Conservation (phyloP, 768 basidiomycete species). For the Xerocomellus dryophilus region DNA sequence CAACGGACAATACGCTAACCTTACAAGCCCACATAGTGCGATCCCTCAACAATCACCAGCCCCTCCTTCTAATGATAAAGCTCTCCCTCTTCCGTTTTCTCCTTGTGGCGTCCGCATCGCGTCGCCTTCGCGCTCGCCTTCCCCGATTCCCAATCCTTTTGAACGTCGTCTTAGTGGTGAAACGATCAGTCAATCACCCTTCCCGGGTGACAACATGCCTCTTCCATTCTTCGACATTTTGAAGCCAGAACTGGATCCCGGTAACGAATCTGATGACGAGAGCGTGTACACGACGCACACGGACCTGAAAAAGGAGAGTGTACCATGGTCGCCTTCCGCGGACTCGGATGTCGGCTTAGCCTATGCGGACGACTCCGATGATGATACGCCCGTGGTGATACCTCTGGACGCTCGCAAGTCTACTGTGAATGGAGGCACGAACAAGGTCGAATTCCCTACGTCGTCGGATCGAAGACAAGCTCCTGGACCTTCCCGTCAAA, state of each 20-base stretch:
- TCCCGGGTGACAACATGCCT: conserved; percentile 27
- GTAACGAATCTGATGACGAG: conserved; percentile 32
- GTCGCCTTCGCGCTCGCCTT: conserved; percentile 30
- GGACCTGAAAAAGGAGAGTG: conserved; percentile 20
- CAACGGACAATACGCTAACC: conserved; percentile 15
- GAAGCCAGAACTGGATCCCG: conserved; percentile 30
- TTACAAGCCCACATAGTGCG: conserved; percentile 23
- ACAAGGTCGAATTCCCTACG: conserved; percentile 36
- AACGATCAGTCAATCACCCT: conserved; percentile 26
- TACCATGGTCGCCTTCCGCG: conserved; percentile 26
- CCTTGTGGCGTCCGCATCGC: conserved; percentile 26
- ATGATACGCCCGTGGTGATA: conserved; percentile 33
- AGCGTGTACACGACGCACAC: conserved; percentile 35
- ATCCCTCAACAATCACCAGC: conserved; percentile 1
- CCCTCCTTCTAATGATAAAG: conserved; percentile 17
- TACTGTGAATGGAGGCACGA: conserved; percentile 2
- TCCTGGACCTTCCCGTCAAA: conserved; percentile 26
- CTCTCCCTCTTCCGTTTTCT: conserved; percentile 18
- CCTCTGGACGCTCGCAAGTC: conserved; percentile 28
- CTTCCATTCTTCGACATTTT: conserved; percentile 61
- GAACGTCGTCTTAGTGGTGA: conserved; percentile 85
- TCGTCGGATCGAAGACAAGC: conserved; percentile 15
- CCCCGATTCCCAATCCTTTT: conserved; percentile 83
- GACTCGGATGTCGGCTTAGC: conserved; percentile 36
- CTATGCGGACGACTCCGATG: conserved; percentile 35